phyloP scores from a whole-genome alignment of 2,329 filamentous ascomycete genomes.

The Zymoseptoria tritici region DNA sequence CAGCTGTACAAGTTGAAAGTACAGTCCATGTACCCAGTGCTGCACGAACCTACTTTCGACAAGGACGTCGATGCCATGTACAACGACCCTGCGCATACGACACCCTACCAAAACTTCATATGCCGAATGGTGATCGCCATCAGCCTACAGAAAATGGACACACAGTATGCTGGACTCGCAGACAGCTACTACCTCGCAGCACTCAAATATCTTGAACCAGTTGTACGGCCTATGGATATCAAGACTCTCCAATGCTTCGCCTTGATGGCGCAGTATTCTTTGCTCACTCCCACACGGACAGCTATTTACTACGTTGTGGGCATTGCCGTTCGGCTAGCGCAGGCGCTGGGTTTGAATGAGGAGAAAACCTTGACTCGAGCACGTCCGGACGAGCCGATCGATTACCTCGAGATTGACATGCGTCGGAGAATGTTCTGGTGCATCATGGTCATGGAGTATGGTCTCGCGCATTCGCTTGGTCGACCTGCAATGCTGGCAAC shows the following conservation, averaged over 20 bases:
- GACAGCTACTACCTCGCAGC: slow-evolving; percentile 93
- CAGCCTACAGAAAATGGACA: slow-evolving; percentile 84
- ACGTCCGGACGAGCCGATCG: slow-evolving; percentile 51
- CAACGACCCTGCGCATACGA: slow-evolving; percentile 43
- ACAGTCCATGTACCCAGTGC: slow-evolving; percentile 76
- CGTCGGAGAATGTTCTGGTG: slow-evolving; percentile 83
- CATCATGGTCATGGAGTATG: slow-evolving; percentile 79
- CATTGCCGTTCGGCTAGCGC: slow-evolving; percentile 76
- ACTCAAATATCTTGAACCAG: slow-evolving; percentile 72
- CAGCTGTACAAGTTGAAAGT: slow-evolving; percentile 84
- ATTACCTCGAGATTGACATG: slow-evolving; percentile 79
- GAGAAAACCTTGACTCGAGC: slow-evolving; percentile 75
- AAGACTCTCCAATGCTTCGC: slow-evolving; percentile 84
- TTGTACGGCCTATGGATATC: slow-evolving; percentile 81
- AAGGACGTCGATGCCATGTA: slow-evolving; percentile 76
- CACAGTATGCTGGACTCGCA: slow-evolving; percentile 83
- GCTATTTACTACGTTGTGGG: slow-evolving; percentile 92
- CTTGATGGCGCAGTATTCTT: slow-evolving; percentile 82
- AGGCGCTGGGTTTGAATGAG: slow-evolving; percentile 79
- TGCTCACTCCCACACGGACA: slow-evolving; percentile 83
- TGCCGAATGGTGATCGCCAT: slow-evolving; percentile 90
- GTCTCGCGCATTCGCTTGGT: slow-evolving; percentile 79
- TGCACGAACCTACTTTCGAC: slow-evolving; percentile 76
- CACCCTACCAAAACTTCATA: slow-evolving; percentile 78
- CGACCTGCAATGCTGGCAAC: slow-evolving; percentile 80